Conservation (phyloP, 345 rosid species). For the Camelina neglecta region DNA sequence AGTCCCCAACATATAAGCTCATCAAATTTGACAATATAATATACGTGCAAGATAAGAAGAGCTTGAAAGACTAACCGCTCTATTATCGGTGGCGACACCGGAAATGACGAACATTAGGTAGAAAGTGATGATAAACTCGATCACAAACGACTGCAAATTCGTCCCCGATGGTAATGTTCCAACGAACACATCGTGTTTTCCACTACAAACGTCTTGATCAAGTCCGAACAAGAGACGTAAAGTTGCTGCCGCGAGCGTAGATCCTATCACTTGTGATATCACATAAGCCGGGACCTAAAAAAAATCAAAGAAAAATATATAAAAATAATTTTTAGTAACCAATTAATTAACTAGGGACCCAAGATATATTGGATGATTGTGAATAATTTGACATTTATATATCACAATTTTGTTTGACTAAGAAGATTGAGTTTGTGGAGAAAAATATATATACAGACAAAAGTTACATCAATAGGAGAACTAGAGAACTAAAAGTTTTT, state of each 20-base stretch:
- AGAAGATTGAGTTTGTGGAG: background rate
- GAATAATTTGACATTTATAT: conserved; percentile 3
- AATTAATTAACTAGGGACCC: background rate
- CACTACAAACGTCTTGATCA: conserved; percentile 49
- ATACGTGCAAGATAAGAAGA: conserved; percentile 1
- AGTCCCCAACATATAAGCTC: background rate
- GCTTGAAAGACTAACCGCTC: conserved; percentile 70
- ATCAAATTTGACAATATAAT: background rate
- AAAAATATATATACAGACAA: background rate
- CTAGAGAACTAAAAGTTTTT: background rate
- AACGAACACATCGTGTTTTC: conserved; percentile 61
- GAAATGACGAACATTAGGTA: conserved; percentile 88
- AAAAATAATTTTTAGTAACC: background rate
- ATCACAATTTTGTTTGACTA: conserved; percentile 10
- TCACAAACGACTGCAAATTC: conserved; percentile 66
- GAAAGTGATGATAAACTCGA: conserved; percentile 95
- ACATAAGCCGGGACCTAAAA: conserved; percentile 81
- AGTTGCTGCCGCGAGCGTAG: conserved; percentile 84
- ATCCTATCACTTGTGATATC: conserved; percentile 68
- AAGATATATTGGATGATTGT: background rate
- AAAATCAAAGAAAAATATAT: background rate
- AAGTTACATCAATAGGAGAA: background rate
- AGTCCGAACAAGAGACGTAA: conserved; percentile 64
- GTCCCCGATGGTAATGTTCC: conserved; percentile 87
- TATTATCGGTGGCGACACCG: conserved; percentile 89